A percentile compares a stretch with the other conserved stretches of the same genome.
Conservation (phyloP, 1,139 yeast species). For the Hyphopichia fennica region DNA sequence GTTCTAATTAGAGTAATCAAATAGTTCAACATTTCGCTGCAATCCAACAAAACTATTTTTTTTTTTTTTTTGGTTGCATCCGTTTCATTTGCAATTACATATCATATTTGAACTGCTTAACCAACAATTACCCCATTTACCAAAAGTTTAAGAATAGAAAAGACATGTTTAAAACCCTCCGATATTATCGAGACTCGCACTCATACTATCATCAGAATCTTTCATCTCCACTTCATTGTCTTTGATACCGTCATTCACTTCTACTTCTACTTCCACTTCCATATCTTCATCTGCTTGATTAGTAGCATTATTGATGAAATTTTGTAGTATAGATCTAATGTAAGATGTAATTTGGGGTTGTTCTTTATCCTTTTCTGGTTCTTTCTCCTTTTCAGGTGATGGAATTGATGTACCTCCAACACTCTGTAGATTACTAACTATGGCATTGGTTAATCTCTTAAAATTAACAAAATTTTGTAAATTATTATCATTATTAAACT, state of each 20-base stretch:
- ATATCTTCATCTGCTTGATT: conserved; percentile 1
- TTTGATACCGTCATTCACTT: neutral
- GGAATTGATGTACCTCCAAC: neutral
- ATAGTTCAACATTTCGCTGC: neutral
- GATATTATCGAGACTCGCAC: conserved; percentile 4
- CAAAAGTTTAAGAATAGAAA: too few species aligned
- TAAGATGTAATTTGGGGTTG: conserved; percentile 16
- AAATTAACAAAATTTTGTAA: conserved; percentile 27
- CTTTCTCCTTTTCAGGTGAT: neutral
- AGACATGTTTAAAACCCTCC: conserved; percentile 5
- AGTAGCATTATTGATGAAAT: conserved; percentile 36
- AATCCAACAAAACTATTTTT: neutral
- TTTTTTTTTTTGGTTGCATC: neutral
- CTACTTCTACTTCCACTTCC: neutral
- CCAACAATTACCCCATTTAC: too few species aligned
- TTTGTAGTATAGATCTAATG: conserved; percentile 40
- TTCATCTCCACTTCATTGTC: neutral
- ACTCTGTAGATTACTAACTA: conserved; percentile 12
- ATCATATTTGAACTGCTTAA: too few species aligned
- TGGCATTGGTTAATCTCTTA: conserved; percentile 25
- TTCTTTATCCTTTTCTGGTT: neutral
- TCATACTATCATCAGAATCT: neutral
- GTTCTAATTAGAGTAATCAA: neutral
- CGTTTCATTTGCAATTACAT: neutral
- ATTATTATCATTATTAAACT: conserved; percentile 16